Evolutionary conservation across 129 eudicot species (phyloP), one percentile per base, ranked within the genome.

Genomic region (Silybum marianum): DNA sequence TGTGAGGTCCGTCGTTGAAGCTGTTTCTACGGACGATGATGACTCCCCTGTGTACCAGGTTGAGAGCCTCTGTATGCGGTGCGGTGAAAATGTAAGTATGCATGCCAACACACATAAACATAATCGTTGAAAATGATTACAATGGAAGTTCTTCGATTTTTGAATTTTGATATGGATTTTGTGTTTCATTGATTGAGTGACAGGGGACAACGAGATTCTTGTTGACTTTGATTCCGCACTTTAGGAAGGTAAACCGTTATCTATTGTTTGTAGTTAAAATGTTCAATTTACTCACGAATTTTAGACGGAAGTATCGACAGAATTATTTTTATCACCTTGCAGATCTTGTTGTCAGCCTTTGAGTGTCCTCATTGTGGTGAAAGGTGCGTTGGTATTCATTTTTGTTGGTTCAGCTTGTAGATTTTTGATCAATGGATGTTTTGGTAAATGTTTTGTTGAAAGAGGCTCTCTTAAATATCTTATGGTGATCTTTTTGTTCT

Each of bases 291-390:
- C 32, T 76, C 19, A 36, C 32, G 23, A 54, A 14, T 51, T 42
- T 26, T 10, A 44, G 18, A 10, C 38, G 16, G 4, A 9, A 38
- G 12, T 19, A 18, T 19, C 54, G 38, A 18, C 1, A 2, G 9
- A n/a, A n/a, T 71, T 34, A 36, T 36, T 54, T 78, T 34, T 80
- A 7, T 84, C 14, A 74, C 1, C 63, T 80, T 85, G 83, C 93
- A 95, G 99, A 88, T 95, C 65, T 74, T 95, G 69, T 83, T 95
- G 88, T 90, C 99, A 76, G 99, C 99, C 30, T 95, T 95, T 71
- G 99, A 95, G 69, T 95, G 99, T 72, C 92, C 99, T 21, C 97
- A 92, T 85, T 95, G 99, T 82, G 90, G 92, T n/a, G 99, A 95
- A 85, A 92, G 99, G 99, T 95, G 28, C 26, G 78, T 71, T 73